Base-by-base conservation (phyloP, 176 grass and related monocot species). In the Triticum dicoccoides region DNA sequence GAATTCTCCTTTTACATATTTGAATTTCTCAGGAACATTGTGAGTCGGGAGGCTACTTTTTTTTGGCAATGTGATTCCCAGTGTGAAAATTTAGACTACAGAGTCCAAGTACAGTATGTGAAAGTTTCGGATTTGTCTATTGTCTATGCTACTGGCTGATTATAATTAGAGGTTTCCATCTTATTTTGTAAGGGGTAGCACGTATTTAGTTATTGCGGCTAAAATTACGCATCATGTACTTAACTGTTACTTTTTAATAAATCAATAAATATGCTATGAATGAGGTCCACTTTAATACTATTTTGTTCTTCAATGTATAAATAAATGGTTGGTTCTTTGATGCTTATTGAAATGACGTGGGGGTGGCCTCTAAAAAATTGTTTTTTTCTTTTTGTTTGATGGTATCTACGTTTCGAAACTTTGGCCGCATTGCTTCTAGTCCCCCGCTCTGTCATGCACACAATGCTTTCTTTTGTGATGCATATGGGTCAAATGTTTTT, bases 21-120 rank as follows among this genome's bases (percentile, higher is more conserved):
- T 83, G 21, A 85, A 79, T 85, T 85, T 82, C 21, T 82, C 1
- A 4, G 42, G 65, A 85, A 65, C 34, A 20, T 32, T 76, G 42
- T 34, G 51, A 25, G 69, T 52, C 14, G 21, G 65, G 29, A 72
- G 63, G 15, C 62, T 84, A 47, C 63, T 64, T 18, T 56, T 1
- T 82, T 32, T 82, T 85, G 63, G 54, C 32, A 27, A 29, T 78
- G 42, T 85, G 41, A 30, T 30, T 30, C 29, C 29, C 29, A 30
- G 29, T 30, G 29, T 30, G 29, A 30, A 30, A 30, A 30, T 30
- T 30, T 30, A 30, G 29, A 30, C 29, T 30, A 34, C 41, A 4
- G 9, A 59, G 27, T 73, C 78, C 11, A 86, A 67, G 63, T 72
- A 58, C 56, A 71, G 65, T 47, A 61, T 68, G 11, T 7, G 8